Evolutionary conservation across 805 yeast species (phyloP), one percentile per base, ranked within the genome.

Genomic region (Metschnikowia picachoensis): DNA sequence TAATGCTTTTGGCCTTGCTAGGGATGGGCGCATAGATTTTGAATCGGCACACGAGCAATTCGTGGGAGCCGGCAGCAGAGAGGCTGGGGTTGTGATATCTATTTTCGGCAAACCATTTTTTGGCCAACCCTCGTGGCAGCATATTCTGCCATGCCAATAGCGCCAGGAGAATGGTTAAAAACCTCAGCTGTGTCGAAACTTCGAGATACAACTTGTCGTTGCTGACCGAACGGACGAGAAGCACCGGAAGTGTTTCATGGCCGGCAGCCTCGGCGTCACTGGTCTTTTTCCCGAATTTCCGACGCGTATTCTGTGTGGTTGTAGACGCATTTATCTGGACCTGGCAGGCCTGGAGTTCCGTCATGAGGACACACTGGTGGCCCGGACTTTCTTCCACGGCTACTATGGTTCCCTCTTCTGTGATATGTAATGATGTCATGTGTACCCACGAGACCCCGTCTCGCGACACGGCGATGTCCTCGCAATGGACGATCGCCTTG

Each of bases 1-100:
- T 65, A 14, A 74, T 55, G 49, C 65, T 71, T 46, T 67, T 69
- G 38, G 65, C 53, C 29, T 66, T 67, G n/a, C 61, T 43, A 5
- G 81, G 78, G 12, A 78, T 53, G 3, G 87, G 87, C 0, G 87
- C 90, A 62, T 65, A 85, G 1, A 85, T 72, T 58, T 79, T 80
- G 56, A 85, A 79, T 34, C 85, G 73, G 46, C 88, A 82, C 15
- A 82, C 84, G 41, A 84, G 64, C 12, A 84, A 57, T 51, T 66
- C 72, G 53, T 66, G 71, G 6, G 60, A 61, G 36, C 45, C 58
- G 20, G 47, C 51, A 20, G 54, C 37, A 37, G 60, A 54, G n/a
- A 50, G 44, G 12, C 59, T 48, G n/a, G 60, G 55, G 30, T 43
- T 49, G 20, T 52, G 51, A 16, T 67, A 66, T 41, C 62, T 67